Evolutionary conservation across 805 yeast genomes (phyloP).

Genomic region (Lipomyces sp.): DNA sequence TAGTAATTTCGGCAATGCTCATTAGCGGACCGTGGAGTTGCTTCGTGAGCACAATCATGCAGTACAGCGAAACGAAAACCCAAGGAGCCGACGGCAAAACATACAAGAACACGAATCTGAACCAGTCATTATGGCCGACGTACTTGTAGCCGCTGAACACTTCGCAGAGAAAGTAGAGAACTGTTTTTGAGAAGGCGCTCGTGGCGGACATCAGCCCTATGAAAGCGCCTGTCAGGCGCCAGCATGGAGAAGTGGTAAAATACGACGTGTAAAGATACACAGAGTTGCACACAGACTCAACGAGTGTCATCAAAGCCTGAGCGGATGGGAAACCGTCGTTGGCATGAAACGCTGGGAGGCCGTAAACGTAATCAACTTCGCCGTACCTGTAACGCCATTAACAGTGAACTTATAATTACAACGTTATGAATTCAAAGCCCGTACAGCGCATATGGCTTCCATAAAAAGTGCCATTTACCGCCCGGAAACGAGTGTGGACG

Average conservation of each 20-base stretch:
- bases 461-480: constrained; percentile 31
- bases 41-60: constrained; percentile 18
- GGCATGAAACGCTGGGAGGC: constrained; percentile 26
- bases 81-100: constrained; percentile 30
- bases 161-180: constrained; percentile 31
- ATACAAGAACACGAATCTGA: constrained; percentile 17
- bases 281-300: constrained; percentile 22
- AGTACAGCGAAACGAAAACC: constrained; percentile 21
- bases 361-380: constrained; percentile 33
- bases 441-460: constrained; percentile 36
- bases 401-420: neutral
- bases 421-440: neutral
- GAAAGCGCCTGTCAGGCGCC: constrained; percentile 26
- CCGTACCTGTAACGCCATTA: constrained; percentile 22
- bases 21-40: constrained; percentile 22
- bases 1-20: constrained; percentile 6
- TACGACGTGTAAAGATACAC: constrained; percentile 23
- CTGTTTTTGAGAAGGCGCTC: constrained; percentile 34
- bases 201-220: constrained; percentile 30
- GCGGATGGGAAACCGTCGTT: constrained; percentile 34
- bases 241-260: constrained; percentile 7
- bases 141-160: constrained; percentile 32
- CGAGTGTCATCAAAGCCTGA: constrained; percentile 30
- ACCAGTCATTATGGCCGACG: constrained; percentile 34
- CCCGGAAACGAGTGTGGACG: constrained; percentile 37